Percentiles rank a stretch among this genome's conserved stretches.
Evolutionary conservation across 768 basidiomycete species (phyloP).

Genomic region (Leccinum olivaceopallidum): DNA sequence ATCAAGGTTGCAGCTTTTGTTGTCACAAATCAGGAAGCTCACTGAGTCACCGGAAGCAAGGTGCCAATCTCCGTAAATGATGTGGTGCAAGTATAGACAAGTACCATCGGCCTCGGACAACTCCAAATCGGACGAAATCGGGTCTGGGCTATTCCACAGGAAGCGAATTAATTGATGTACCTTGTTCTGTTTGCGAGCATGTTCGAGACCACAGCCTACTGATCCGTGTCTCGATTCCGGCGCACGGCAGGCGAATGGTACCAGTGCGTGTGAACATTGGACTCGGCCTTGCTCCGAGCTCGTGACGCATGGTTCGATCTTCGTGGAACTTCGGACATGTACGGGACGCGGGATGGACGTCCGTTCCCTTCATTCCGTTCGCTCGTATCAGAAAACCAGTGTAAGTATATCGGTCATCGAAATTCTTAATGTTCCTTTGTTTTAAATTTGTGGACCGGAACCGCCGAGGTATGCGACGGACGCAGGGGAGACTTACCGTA

Average conservation of each 20-base stretch:
- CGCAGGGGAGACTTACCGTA: too few relatives aligned
- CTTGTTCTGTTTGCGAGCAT: not conserved
- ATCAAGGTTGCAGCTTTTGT: not conserved
- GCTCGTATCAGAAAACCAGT: not conserved
- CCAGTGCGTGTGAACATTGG: not conserved
- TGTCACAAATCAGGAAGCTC: not conserved
- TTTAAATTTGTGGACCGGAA: not conserved
- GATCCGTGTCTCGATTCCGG: not conserved
- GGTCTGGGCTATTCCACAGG: conserved; percentile 10
- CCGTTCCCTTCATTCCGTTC: not conserved
- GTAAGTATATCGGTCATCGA: not conserved
- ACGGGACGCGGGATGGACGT: not conserved
- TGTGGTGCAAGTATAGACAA: too few relatives aligned
- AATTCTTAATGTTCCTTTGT: not conserved
- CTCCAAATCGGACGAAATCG: not conserved
- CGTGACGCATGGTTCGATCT: not conserved
- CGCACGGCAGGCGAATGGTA: not conserved
- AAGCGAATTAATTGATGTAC: conserved; percentile 5
- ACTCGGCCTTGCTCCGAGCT: not conserved
- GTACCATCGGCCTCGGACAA: not conserved
- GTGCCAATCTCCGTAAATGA: not conserved
- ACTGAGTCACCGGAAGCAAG: not conserved
- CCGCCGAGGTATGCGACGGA: too few relatives aligned
- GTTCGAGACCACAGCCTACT: not conserved
- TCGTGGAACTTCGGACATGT: not conserved